Base-by-base conservation (phyloP, 352 stramenopile genomes). In the Phytophthora pini region DNA sequence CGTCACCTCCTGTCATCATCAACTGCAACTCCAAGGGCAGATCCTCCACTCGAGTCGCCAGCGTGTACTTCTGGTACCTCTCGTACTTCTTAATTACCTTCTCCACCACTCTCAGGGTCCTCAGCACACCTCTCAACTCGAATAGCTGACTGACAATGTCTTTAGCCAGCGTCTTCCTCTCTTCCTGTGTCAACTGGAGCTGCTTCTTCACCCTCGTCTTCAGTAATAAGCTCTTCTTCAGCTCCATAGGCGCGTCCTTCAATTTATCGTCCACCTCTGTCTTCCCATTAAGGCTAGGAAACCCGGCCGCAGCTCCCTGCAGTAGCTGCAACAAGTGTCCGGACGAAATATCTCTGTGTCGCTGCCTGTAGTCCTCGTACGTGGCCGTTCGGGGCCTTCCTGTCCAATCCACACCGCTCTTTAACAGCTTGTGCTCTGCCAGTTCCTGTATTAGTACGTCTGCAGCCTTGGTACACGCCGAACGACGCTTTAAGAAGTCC, bases 1-100 rank as follows among this genome's bases (percentile, higher is more conserved):
- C 38, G 5, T 8, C 31, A 13, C 24, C 39, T 41, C 34, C 63
- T 27, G 70, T 20, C 48, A 92, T 46, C 45, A 83, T 71, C 11
- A 71, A 17, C 8, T 78, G 82, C 13, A 93, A 58, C 11, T 88
- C 71, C 20, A 22, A 6, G 0, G 84, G 84, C 20, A 94, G 34
- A 15, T 88, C 84, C 5, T 90, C 79, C 20, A 89, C 56, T 36
- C 77, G 70, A 15, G 27, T 70, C 13, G 76, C 79, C 1, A 73
- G 56, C 5, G 77, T 77, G 51, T 88, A 93, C 66, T 87, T 64
- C 34, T 74, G 69, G 20, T 92, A 68, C 3, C 82, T 75, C 45
- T 91, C 82, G 63, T 88, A 92, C 57, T 93, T 94, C 45, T 70
- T 75, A 5, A 94, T 84, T 11, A 94, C 78, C 17, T 82, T 81